Percentiles rank a stretch among this genome's conserved stretches.
phyloP scores from a whole-genome alignment of 352 stramenopile species.

The Phytophthora megakarya region DNA sequence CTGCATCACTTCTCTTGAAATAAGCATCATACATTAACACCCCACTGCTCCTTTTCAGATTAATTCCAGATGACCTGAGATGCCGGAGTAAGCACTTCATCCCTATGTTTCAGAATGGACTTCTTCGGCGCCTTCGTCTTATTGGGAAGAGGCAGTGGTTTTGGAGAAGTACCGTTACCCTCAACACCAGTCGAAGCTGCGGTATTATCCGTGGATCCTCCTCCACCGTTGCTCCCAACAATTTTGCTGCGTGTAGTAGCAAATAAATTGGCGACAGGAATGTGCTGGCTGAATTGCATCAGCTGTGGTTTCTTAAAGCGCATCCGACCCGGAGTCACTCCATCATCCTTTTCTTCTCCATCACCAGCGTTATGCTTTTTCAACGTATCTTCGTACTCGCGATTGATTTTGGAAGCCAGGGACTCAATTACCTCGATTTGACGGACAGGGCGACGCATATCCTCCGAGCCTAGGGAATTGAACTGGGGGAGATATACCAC shows the following conservation, averaged over 20 bases:
- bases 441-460: constrained; percentile 52
- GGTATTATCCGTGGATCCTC: background rate
- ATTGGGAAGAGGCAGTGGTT: constrained; percentile 45
- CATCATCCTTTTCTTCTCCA: constrained; percentile 28
- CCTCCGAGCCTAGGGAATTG: constrained; percentile 68
- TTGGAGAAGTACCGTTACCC: constrained; percentile 19
- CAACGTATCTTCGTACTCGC: constrained; percentile 56
- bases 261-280: constrained; percentile 44
- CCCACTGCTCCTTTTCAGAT: background rate
- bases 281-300: constrained; percentile 45
- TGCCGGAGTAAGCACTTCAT: constrained; percentile 42
- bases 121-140: constrained; percentile 52
- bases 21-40: background rate
- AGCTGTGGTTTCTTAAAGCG: constrained; percentile 56
- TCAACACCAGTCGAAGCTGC: background rate
- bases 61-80: constrained; percentile 47
- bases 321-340: constrained; percentile 41
- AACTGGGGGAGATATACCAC: constrained; percentile 61
- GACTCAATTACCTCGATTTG: constrained; percentile 65
- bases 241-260: constrained; percentile 46
- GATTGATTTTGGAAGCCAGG: constrained; percentile 55
- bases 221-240: constrained; percentile 14
- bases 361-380: constrained; percentile 38
- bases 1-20: too few relatives aligned
- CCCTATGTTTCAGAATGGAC: constrained; percentile 54